Percentiles rank a stretch among this genome's conserved stretches.
Evolutionary conservation across 805 yeast species (phyloP).

Genomic region (Ogataea trehalophila): DNA sequence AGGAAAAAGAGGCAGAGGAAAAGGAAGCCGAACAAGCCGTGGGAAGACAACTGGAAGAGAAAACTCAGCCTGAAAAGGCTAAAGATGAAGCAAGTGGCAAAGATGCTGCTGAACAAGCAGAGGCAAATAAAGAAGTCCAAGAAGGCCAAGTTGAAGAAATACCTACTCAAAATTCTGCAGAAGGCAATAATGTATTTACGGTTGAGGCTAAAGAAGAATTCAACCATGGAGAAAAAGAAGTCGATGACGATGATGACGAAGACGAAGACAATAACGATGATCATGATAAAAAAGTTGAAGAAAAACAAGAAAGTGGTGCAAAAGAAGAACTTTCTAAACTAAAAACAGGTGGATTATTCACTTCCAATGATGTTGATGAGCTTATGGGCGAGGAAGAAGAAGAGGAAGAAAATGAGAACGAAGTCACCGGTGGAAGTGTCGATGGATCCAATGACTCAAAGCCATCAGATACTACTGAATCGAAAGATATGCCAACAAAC

Average conservation of each 20-base stretch:
- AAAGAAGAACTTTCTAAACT: not conserved
- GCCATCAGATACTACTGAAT: too few relatives aligned
- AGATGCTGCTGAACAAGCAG: not conserved
- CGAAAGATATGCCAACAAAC: too few relatives aligned
- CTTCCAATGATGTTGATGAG: slow-evolving; percentile 18
- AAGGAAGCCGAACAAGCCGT: too few relatives aligned
- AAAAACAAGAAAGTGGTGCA: slow-evolving; percentile 2
- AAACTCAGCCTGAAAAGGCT: not conserved
- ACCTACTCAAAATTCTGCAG: not conserved
- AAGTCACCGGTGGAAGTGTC: not conserved
- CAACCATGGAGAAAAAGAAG: not conserved
- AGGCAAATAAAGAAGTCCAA: not conserved
- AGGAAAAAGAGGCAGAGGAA: not conserved
- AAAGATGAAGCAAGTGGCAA: not conserved
- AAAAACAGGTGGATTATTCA: slow-evolving; percentile 14
- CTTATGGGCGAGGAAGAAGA: slow-evolving; percentile 29
- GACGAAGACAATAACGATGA: not conserved
- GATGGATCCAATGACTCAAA: not conserved
- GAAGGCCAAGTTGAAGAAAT: not conserved
- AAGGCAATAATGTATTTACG: not conserved
- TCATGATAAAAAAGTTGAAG: not conserved
- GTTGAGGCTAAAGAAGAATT: too few relatives aligned
- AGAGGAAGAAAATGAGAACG: slow-evolving; percentile 11
- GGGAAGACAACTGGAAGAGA: not conserved
- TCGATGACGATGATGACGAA: not conserved